phyloP scores from a whole-genome alignment of 2,329 filamentous ascomycete species.

The Ceratocystis colombiana region DNA sequence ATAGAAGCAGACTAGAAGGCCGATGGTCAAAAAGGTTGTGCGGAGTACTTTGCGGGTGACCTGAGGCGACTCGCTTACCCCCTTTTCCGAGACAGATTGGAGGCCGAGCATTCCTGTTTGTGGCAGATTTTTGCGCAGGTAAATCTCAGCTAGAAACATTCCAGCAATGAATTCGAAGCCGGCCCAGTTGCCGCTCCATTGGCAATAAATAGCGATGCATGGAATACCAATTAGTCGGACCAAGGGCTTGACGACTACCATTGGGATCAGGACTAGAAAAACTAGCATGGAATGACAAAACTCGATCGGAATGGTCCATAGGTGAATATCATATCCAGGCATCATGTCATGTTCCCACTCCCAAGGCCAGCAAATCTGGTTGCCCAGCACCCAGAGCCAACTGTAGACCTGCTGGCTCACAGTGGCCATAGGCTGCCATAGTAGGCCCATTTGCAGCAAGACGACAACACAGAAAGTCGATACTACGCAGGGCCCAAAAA shows the following conservation, averaged over 20 bases:
- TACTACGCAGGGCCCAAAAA: slow-evolving; percentile 43
- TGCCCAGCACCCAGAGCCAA: slow-evolving; percentile 35
- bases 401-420: slow-evolving; percentile 35
- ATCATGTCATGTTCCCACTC: slow-evolving; percentile 25
- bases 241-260: slow-evolving; percentile 38
- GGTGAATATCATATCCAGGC: slow-evolving; percentile 44
- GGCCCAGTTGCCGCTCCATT: slow-evolving; percentile 24
- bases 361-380: slow-evolving; percentile 28
- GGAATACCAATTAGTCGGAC: slow-evolving; percentile 38
- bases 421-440: slow-evolving; percentile 25
- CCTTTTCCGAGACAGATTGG: slow-evolving; percentile 10
- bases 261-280: slow-evolving; percentile 44
- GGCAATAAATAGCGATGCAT: slow-evolving; percentile 37
- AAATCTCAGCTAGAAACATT: slow-evolving; percentile 46
- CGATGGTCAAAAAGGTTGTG: slow-evolving; percentile 17
- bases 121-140: slow-evolving; percentile 34
- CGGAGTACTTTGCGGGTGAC: slow-evolving; percentile 10
- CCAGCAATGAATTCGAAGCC: slow-evolving; percentile 40
- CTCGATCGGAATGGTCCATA: slow-evolving; percentile 55
- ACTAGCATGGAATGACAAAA: slow-evolving; percentile 49
- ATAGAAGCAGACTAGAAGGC: slow-evolving; percentile 32
- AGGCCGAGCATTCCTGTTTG: slow-evolving; percentile 17
- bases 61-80: neutral
- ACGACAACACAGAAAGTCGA: slow-evolving; percentile 42
- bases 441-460: slow-evolving; percentile 30